phyloP scores from a whole-genome alignment of 78 protist species.

The Planoprotostelium fungivorum region DNA sequence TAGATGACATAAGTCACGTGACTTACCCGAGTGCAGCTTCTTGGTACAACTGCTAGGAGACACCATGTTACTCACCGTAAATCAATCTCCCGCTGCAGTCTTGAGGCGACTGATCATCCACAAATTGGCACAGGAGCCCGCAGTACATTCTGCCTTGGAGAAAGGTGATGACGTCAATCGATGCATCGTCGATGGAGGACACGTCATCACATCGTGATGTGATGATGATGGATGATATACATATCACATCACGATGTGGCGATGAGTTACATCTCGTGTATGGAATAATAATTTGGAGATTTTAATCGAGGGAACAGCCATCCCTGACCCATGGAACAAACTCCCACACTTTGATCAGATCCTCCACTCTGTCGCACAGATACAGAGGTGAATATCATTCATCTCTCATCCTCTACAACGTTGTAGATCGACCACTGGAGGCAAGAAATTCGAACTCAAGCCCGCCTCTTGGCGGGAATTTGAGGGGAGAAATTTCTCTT shows the following conservation, averaged over 20 bases:
- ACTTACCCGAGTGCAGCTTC: neutral
- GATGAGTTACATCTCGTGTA: neutral
- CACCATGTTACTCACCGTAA: neutral
- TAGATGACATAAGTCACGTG: no score
- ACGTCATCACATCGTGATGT: no score
- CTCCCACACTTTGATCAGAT: neutral
- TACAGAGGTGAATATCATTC: neutral
- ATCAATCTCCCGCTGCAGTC: neutral
- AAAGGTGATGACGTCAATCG: neutral
- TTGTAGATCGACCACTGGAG: neutral
- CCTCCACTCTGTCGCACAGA: neutral
- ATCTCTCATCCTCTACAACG: neutral
- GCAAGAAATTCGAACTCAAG: neutral
- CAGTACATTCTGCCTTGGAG: neutral
- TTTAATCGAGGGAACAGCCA: neutral
- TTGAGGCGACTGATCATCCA: neutral
- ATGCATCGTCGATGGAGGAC: no score
- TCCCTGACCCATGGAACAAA: neutral
- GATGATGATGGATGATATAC: no score
- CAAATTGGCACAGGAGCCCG: neutral
- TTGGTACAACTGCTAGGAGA: neutral
- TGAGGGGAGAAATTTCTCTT: neutral
- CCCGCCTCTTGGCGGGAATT: neutral
- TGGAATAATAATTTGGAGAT: neutral
- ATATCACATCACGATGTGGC: no score